A percentile compares a stretch with the other conserved stretches of the same genome.
Evolutionary conservation across 768 basidiomycete species (phyloP).

Genomic region (Leucogyrophana mollusca): DNA sequence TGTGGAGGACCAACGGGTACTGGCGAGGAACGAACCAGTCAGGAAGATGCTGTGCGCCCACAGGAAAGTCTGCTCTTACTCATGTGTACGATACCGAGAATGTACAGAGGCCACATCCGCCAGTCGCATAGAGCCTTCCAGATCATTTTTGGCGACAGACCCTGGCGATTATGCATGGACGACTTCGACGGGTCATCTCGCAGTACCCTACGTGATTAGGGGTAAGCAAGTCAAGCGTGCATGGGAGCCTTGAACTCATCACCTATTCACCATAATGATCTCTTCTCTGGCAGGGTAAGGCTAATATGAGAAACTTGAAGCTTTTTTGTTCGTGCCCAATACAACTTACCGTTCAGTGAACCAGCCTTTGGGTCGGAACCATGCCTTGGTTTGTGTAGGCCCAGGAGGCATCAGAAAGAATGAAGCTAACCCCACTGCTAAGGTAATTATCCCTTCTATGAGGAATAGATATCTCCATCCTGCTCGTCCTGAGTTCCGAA

Average conservation of each 20-base stretch:
- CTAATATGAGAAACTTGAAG: neutral
- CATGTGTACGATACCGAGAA: slow-evolving; percentile 53
- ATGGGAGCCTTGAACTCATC: neutral
- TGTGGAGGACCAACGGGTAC: slow-evolving; percentile 61
- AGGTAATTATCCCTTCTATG: slow-evolving; percentile 51
- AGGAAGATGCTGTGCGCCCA: neutral
- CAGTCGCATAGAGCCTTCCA: slow-evolving; percentile 55
- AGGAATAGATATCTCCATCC: slow-evolving; percentile 60
- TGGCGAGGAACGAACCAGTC: slow-evolving; percentile 16
- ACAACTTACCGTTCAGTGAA: slow-evolving; percentile 57
- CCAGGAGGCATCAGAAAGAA: slow-evolving; percentile 61
- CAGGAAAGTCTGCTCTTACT: slow-evolving; percentile 30
- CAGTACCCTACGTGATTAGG: slow-evolving; percentile 41
- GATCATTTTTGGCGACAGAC: slow-evolving; percentile 47
- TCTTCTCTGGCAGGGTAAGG: slow-evolving; percentile 44
- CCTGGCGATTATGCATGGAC: slow-evolving; percentile 73
- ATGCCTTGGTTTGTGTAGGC: slow-evolving; percentile 62
- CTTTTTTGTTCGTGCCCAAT: too few species aligned
- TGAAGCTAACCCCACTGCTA: slow-evolving; percentile 46
- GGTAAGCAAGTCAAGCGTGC: neutral
- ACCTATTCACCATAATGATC: slow-evolving; percentile 60
- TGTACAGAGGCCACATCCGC: slow-evolving; percentile 66
- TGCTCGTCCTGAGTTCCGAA: slow-evolving; percentile 53
- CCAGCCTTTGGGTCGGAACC: slow-evolving; percentile 64
- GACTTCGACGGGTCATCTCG: slow-evolving; percentile 68